phyloP scores from a whole-genome alignment of 176 grass and related monocot genomes.

The Triticum urartu region DNA sequence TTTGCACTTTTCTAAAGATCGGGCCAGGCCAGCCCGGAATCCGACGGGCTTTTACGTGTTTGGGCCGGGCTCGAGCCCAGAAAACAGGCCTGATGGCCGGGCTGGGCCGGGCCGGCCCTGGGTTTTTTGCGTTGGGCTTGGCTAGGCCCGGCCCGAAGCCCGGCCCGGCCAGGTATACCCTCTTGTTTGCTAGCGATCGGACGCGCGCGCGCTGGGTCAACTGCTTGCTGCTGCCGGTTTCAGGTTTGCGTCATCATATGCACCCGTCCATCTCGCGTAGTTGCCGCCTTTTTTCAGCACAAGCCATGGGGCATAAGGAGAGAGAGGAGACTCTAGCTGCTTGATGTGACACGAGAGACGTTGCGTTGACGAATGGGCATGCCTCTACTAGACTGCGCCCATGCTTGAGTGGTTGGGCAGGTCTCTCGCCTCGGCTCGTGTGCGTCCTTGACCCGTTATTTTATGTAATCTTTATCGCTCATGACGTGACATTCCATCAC shows the following conservation, averaged over 20 bases:
- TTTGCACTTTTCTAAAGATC: too few species aligned
- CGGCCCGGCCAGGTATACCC: too few species aligned
- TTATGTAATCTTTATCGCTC: neutral
- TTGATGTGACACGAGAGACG: neutral
- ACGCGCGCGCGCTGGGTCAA: neutral
- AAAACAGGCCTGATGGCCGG: too few species aligned
- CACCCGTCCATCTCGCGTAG: too few species aligned
- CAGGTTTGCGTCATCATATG: neutral
- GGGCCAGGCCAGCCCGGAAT: too few species aligned
- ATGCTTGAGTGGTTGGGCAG: neutral
- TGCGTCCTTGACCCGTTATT: neutral
- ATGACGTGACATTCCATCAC: too few species aligned
- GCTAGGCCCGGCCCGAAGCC: too few species aligned
- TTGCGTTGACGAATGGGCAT: neutral
- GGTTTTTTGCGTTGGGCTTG: too few species aligned
- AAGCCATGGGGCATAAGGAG: neutral
- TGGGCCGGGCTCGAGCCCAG: too few species aligned
- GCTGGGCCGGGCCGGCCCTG: too few species aligned
- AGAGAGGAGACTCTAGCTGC: neutral
- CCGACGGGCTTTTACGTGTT: too few species aligned
- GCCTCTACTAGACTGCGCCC: neutral
- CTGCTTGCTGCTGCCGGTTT: neutral
- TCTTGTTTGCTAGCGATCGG: neutral
- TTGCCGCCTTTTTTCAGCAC: too few species aligned
- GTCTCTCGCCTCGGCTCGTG: neutral